Percentiles rank a stretch among this genome's conserved stretches.
phyloP scores from a whole-genome alignment of 257 asterid species.

The Nemophila menziesii region DNA sequence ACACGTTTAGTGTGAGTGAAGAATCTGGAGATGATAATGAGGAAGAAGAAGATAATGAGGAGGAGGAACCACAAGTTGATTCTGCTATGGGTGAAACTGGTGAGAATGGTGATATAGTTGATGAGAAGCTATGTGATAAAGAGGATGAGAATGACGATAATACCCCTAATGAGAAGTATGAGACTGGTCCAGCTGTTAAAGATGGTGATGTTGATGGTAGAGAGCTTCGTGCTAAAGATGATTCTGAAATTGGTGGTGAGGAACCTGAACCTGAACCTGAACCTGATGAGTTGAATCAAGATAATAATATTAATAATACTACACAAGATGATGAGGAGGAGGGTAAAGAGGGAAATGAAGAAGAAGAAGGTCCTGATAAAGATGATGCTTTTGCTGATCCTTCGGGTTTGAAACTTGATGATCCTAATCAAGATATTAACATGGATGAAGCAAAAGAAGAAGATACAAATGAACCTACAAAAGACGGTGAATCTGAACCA shows the following conservation, averaged over 20 bases:
- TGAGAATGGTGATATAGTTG: constrained; percentile 45
- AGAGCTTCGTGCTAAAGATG: constrained; percentile 76
- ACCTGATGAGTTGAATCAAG: too few species aligned
- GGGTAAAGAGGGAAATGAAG: constrained; percentile 40
- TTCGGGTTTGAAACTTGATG: constrained; percentile 51
- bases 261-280: constrained; percentile 33
- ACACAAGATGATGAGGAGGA: constrained; percentile 33
- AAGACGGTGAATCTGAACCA: constrained; percentile 37
- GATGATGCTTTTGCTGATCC: constrained; percentile 54
- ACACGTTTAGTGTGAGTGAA: constrained; percentile 58
- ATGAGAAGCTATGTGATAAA: constrained; percentile 56
- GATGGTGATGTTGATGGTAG: constrained; percentile 34
- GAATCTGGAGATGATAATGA: constrained; percentile 62
- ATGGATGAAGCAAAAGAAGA: constrained; percentile 40
- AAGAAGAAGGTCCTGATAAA: constrained; percentile 58
- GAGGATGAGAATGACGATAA: constrained; percentile 32
- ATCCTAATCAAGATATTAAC: constrained; percentile 28
- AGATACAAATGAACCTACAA: constrained; percentile 36
- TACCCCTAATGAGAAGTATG: constrained; percentile 48
- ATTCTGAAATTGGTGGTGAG: constrained; percentile 28
- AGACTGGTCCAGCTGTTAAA: constrained; percentile 59
- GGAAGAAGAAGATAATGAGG: constrained; percentile 32
- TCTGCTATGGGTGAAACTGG: constrained; percentile 82
- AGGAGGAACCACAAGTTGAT: constrained; percentile 68
- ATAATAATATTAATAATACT: too few species aligned